Base-by-base conservation (phyloP, 2,329 filamentous ascomycete genomes). In the Eutypella sp. region DNA sequence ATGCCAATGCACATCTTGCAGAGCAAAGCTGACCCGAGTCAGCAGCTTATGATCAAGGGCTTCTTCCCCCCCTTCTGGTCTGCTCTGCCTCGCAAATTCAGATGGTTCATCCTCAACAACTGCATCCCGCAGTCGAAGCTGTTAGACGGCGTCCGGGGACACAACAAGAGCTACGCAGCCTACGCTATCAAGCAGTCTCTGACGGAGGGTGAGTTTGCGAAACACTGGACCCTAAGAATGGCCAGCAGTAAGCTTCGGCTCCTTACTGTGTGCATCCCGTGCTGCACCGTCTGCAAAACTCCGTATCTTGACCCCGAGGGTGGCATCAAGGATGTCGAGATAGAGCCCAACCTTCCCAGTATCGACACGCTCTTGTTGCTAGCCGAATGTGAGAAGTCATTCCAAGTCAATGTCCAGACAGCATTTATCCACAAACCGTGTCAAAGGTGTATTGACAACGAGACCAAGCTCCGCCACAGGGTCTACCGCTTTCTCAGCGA, bases 381-480 rank as follows among this genome's bases (percentile, higher is more conserved):
- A n/a, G n/a, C n/a, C n/a, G n/a, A 40, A 8, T 11, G 41, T 18
- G 24, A 41, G 29, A 31, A 46, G 1, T 22, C 40, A 13, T 11
- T 57, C 7, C 29, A 44, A 31, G 44, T 37, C 5, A 29, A 46
- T 2, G 23, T 59, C n/a, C 5, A 5, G 3, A 58, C 56, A 1
- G 57, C 49, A 13, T 57, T 55, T 36, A 22, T 52, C 10, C 40
- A 29, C 24, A 50, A 55, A 45, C 52, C 55, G 2, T 59, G 57
- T 29, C 6, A 40, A 1, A 36, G 33, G 4, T 59, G 57, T 38
- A 24, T 53, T 13, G 36, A 53, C n/a, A 45, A 40, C 6, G 57
- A 59, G 44, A 19, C 16, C 3, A n/a, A 41, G 9, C 33, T 56
- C 5, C 54, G 56, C 13, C 37, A 25, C 2, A 44, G 41, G 23